Conservation (phyloP, 208 protist genomes). For the Acanthamoeba triangularis region DNA sequence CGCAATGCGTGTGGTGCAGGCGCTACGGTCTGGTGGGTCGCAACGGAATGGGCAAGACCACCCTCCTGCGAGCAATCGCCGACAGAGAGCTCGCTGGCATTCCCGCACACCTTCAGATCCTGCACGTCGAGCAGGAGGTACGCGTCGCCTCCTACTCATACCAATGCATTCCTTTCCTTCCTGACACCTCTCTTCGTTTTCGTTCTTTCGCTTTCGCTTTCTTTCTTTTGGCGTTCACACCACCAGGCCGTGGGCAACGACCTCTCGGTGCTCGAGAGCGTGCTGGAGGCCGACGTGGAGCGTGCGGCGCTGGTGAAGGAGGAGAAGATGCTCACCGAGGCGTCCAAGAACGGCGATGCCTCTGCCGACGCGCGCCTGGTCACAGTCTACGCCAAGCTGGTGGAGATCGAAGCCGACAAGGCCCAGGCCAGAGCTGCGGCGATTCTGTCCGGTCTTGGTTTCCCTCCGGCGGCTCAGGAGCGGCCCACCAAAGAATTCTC, state of each 20-base stretch:
- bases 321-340: conserved; percentile 48
- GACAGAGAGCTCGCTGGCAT: conserved; percentile 48
- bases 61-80: conserved; percentile 81
- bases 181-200: too few species aligned
- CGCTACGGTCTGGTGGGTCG: conserved; percentile 88
- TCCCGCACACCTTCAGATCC: conserved; percentile 23
- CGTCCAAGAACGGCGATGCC: conserved; percentile 63
- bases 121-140: conserved; percentile 72
- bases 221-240: not conserved
- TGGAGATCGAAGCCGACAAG: conserved; percentile 72
- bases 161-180: not conserved
- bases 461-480: conserved; percentile 87
- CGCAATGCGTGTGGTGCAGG: not conserved
- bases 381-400: conserved; percentile 6
- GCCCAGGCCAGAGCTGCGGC: conserved; percentile 88
- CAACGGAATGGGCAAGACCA: conserved; percentile 89
- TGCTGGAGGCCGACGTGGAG: conserved; percentile 74
- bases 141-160: conserved; percentile 80
- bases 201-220: too few species aligned
- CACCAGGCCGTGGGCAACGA: conserved; percentile 61
- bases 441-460: conserved; percentile 96
- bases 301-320: conserved; percentile 51
- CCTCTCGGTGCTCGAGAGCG: conserved; percentile 69
- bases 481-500: conserved; percentile 90
- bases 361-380: conserved; percentile 37